Evolutionary conservation across 2,329 filamentous ascomycete species (phyloP).

Genomic region (Talaromyces piceae): DNA sequence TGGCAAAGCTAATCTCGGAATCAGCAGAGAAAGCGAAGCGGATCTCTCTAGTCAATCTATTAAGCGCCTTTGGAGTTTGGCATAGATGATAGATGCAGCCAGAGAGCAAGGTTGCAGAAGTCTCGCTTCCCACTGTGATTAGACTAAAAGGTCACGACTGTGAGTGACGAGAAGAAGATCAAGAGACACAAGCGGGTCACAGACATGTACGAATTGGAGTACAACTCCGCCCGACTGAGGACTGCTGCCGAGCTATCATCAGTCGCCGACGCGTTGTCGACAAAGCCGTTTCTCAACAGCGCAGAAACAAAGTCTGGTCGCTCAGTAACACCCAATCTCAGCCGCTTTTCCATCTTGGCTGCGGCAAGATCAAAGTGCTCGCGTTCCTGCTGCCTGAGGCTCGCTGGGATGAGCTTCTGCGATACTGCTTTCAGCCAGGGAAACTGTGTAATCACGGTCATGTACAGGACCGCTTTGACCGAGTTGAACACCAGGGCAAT

Average conservation of each 20-base stretch:
- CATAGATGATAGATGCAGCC: constrained; percentile 38
- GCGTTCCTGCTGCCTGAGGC: not conserved
- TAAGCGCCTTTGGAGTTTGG: constrained; percentile 22
- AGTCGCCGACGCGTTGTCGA: not conserved
- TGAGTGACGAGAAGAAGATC: too few relatives aligned
- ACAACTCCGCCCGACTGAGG: not conserved
- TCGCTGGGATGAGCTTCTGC: not conserved
- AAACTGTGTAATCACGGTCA: not conserved
- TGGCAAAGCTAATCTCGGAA: constrained; percentile 32
- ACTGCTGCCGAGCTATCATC: not conserved
- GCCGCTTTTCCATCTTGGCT: not conserved
- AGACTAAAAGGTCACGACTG: too few relatives aligned
- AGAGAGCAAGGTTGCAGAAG: constrained; percentile 38
- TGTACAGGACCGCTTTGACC: constrained; percentile 21
- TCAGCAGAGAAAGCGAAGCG: constrained; percentile 29
- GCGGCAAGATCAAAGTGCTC: not conserved
- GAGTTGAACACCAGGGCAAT: constrained; percentile 33
- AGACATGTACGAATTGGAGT: not conserved
- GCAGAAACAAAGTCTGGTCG: not conserved
- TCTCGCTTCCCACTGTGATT: constrained; percentile 39
- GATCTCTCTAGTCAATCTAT: constrained; percentile 34
- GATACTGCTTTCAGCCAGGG: not conserved
- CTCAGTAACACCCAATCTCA: not conserved
- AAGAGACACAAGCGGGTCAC: not conserved
- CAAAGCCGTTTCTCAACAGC: not conserved